Evolutionary conservation across 352 stramenopile genomes (phyloP).

Genomic region (Phytophthora kernoviae): DNA sequence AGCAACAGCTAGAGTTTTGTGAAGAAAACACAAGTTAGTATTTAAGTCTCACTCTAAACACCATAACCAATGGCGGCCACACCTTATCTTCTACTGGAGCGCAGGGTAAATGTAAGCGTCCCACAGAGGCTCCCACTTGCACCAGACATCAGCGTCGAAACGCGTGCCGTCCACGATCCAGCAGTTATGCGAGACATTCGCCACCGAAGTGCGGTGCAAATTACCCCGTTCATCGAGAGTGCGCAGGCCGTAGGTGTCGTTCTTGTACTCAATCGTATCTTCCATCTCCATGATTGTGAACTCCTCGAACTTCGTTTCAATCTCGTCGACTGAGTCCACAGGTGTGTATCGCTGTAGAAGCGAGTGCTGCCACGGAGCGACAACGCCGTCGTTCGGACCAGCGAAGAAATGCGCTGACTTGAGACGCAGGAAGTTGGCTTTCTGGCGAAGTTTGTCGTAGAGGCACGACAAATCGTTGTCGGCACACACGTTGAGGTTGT

Average conservation of each 20-base stretch:
- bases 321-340: constrained; percentile 18
- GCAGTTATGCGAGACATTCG: constrained; percentile 31
- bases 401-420: constrained; percentile 36
- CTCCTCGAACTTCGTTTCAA: constrained; percentile 13
- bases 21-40: too few relatives aligned
- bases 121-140: constrained; percentile 11
- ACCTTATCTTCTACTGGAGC: constrained; percentile 6
- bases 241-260: constrained; percentile 30
- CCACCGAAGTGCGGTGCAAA: constrained; percentile 19
- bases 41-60: too few relatives aligned
- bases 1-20: background rate
- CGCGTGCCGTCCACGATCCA: constrained; percentile 21
- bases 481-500: constrained; percentile 17
- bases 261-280: constrained; percentile 23
- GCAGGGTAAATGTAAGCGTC: constrained; percentile 7
- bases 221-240: constrained; percentile 17
- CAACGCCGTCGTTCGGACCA: constrained; percentile 25
- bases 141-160: constrained; percentile 9
- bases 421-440: constrained; percentile 33
- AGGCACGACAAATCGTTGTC: constrained; percentile 6
- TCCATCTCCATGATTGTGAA: constrained; percentile 27
- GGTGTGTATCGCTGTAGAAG: constrained; percentile 32
- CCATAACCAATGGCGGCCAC: too few relatives aligned
- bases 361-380: constrained; percentile 36
- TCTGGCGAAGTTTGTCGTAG: constrained; percentile 18